Base-by-base conservation (phyloP, 1,284 basidiomycete species). In the Fomes fomentarius region DNA sequence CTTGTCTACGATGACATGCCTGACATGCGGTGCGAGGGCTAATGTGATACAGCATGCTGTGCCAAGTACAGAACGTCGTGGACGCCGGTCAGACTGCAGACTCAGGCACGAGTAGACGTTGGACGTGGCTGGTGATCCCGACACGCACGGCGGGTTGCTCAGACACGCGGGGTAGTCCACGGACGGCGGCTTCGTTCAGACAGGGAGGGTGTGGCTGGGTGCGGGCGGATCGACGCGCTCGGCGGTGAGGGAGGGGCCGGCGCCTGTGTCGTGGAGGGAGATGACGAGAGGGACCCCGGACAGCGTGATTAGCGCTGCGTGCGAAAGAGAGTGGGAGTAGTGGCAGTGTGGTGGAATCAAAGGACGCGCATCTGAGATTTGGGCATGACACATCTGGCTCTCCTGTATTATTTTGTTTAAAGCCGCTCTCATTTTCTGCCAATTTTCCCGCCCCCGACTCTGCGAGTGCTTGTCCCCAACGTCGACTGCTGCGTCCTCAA, bases 321-420 rank as follows among this genome's bases (percentile, higher is more conserved):
- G 51, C 51, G 45, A 54, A 54, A 54, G n/a, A 54, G 52, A 54
- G 52, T 54, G 41, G 39, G 28, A 31, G 52, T 54, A 47, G 52
- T 47, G 52, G 52, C 49, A 54, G 47, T 45, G 46, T 53, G 40
- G 19, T n/a, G 44, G 38, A 33, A 54, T 54, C 52, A 54, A 37
- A 48, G 52, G 45, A 48, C 37, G 50, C 35, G 24, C 11, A 54
- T 54, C 47, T 40, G 52, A 49, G 52, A 54, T 54, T n/a, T 37
- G 52, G 47, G n/a, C 52, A 44, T 48, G 52, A 54, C 47, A 54
- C 52, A 49, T 45, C 45, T 54, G 52, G 38, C 35, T 10, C 52
- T 45, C 47, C 52, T 48, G 39, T 60, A 51, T 49, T 60, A 54
- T 60, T 54, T 56, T 56, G 47, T 61, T 57, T 61, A 61, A 61